Conservation (phyloP, 768 basidiomycete species). For the Termitomyces sp. region DNA sequence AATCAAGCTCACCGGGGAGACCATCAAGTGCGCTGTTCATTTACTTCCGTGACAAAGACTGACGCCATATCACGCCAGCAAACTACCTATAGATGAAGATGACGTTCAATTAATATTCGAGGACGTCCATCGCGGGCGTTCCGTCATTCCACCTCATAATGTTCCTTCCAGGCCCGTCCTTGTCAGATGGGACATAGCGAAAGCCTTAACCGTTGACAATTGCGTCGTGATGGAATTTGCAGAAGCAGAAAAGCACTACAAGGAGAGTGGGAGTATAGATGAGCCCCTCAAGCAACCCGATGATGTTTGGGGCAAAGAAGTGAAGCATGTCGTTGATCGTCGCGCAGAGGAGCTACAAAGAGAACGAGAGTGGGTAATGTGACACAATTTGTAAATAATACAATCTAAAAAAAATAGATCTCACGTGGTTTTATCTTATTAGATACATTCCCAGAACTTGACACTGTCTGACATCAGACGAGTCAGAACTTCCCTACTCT, state of each 20-base stretch:
- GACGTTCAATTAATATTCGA: constrained; percentile 86
- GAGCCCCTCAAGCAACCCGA: constrained; percentile 36
- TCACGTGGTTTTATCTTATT: background rate
- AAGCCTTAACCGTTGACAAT: constrained; percentile 72
- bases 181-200: constrained; percentile 74
- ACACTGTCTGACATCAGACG: background rate
- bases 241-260: constrained; percentile 70
- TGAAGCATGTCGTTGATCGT: constrained; percentile 54
- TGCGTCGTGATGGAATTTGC: constrained; percentile 78
- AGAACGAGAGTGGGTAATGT: constrained; percentile 54
- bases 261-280: constrained; percentile 36
- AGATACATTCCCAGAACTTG: background rate
- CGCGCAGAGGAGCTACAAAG: constrained; percentile 58
- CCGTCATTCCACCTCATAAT: constrained; percentile 73
- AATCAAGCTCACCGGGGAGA: constrained; percentile 58
- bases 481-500: background rate
- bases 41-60: background rate
- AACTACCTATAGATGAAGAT: constrained; percentile 76
- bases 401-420: background rate
- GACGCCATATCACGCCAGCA: constrained; percentile 38
- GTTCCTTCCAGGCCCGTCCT: constrained; percentile 73
- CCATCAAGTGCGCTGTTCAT: constrained; percentile 49
- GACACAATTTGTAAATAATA: background rate
- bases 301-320: constrained; percentile 72
- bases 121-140: constrained; percentile 79